Percentiles rank a stretch among this genome's conserved stretches.
These are phyloP conservation scores for Suhomyces bokatorum DNA, from an alignment of 1,139 yeast species.

Conservation along the genomic window DNA sequence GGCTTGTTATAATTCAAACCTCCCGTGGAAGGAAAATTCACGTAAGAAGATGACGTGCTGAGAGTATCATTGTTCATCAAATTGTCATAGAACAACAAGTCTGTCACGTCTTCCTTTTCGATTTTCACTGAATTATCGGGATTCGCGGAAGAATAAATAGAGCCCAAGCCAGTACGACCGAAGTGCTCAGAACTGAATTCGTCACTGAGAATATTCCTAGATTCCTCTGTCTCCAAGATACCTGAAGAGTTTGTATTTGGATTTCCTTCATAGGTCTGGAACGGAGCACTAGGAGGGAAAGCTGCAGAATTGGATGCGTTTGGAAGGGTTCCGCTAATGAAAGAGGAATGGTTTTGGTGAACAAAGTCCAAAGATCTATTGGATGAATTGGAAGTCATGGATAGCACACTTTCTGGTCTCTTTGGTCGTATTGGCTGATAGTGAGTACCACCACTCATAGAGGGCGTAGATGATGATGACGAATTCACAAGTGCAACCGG, in stretches of 20 bases:
- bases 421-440: conserved; percentile 34
- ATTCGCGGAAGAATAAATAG: conserved; percentile 12
- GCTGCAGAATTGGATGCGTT: conserved; percentile 31
- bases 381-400: conserved; percentile 43
- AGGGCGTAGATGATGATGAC: conserved; percentile 18
- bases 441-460: conserved; percentile 19
- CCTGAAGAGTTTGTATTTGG: conserved; percentile 8
- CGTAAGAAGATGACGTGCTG: conserved; percentile 16
- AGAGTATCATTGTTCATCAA: conserved; percentile 10
- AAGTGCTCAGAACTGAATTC: conserved; percentile 16
- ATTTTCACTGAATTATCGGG: conserved; percentile 1
- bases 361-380: conserved; percentile 17
- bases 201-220: conserved; percentile 8
- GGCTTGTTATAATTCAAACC: conserved; percentile 4
- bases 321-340: conserved; percentile 24
- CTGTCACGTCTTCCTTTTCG: conserved; percentile 10
- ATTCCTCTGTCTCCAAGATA: conserved; percentile 8
- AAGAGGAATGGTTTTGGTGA: conserved; percentile 21
- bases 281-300: conserved; percentile 30
- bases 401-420: conserved; percentile 46
- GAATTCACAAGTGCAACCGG: conserved; percentile 14
- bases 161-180: conserved; percentile 20
- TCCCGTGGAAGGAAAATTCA: conserved; percentile 8
- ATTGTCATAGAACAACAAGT: conserved; percentile 11
- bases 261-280: conserved; percentile 8